Evolutionary conservation across 352 stramenopile species (phyloP), one percentile per base, ranked within the genome.

Genomic region (Pythium grandisporangium): DNA sequence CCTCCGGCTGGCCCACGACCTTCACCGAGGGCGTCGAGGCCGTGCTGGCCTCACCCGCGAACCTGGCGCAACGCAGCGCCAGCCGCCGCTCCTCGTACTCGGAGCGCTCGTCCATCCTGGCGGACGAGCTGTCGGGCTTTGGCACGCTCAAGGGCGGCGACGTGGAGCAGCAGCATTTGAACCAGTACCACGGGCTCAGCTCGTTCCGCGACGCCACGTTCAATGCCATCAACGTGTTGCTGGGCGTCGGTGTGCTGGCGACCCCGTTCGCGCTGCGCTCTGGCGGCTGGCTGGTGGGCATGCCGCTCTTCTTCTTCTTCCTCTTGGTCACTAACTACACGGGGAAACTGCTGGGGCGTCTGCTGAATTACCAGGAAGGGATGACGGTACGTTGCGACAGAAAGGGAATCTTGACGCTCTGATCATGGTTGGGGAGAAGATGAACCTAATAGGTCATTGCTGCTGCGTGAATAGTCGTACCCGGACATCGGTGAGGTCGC

Each of bases 241-340:
- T 91, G n/a, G 81, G 81, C 27, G 79, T 91, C 10, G 81, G 81
- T 7, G 72, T 90, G 43, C 70, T 94, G 36, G 87, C 81, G 38
- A 83, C 78, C 37, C 81, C 81, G 23, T 94, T 89, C 48, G 78
- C 79, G 12, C 39, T 94, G 59, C 76, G 78, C 20, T 86, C 69
- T 17, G 86, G 71, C 17, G 81, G 81, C 6, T 71, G 78, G 58
- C 46, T 83, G 23, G 58, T 89, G n/a, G 78, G 78, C 16, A 48
- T 62, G 2, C 67, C 68, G 38, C 70, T 94, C 22, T 86, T 94
- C 32, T 51, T 89, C 41, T 89, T 91, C 58, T 85, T 94, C 40
- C 77, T 69, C 35, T 34, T 85, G n/a, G 66, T 88, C 43, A 91
- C 81, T 16, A 94, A 91, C 57, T 69, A 91, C 59, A 92, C 81